Evolutionary conservation across 331 rosid genomes (phyloP).

Genomic region (Rhamnella rubrinervis): DNA sequence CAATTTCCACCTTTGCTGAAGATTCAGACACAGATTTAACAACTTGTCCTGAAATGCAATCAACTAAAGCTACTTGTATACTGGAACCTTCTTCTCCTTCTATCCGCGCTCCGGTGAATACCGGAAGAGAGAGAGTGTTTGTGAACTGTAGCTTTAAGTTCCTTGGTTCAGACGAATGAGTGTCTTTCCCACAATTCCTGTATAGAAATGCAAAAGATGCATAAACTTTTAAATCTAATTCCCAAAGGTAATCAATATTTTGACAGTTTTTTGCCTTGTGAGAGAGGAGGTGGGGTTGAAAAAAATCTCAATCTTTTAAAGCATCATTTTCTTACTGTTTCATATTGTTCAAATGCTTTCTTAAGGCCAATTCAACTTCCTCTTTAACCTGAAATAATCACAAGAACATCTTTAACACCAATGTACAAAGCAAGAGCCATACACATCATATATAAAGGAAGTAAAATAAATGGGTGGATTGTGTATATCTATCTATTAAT

Average conservation of each 20-base stretch:
- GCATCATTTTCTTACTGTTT: conserved; percentile 66
- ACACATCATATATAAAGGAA: background rate
- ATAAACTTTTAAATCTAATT: conserved; percentile 1
- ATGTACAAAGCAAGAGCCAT: conserved; percentile 14
- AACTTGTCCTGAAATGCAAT: conserved; percentile 50
- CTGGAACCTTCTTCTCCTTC: conserved; percentile 76
- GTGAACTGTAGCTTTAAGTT: conserved; percentile 66
- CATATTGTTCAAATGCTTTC: conserved; percentile 59
- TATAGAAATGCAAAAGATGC: conserved; percentile 30
- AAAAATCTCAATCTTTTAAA: conserved; percentile 16
- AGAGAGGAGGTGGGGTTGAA: background rate
- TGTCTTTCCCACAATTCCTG: conserved; percentile 71
- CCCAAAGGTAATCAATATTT: background rate
- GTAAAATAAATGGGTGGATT: background rate
- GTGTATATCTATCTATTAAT: background rate
- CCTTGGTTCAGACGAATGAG: conserved; percentile 49
- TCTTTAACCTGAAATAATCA: conserved; percentile 75
- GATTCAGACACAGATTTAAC: conserved; percentile 76
- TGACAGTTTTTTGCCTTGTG: background rate
- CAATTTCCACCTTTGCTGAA: conserved; percentile 80
- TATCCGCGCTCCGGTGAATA: conserved; percentile 92
- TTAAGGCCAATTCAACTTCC: conserved; percentile 85
- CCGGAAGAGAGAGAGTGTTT: conserved; percentile 74
- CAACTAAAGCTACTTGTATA: conserved; percentile 67
- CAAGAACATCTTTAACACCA: conserved; percentile 19